A percentile compares a stretch with the other conserved stretches of the same genome.
Evolutionary conservation across 805 yeast species (phyloP).

Genomic region (Candida nanaspora): DNA sequence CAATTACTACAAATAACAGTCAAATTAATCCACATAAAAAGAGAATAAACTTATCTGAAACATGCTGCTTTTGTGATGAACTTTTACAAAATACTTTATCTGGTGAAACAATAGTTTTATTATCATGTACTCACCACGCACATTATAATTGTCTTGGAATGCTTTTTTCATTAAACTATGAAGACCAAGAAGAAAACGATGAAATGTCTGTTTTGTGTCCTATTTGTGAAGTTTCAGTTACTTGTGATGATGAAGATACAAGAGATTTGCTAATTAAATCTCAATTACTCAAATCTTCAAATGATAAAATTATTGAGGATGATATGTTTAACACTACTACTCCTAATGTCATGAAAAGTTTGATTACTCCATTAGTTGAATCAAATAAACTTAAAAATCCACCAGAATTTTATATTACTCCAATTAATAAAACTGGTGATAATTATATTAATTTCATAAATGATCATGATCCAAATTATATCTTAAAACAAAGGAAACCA

Average conservation of each 20-base stretch:
- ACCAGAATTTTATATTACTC: too few species aligned
- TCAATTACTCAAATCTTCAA: constrained; percentile 2
- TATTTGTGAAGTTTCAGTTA: constrained; percentile 8
- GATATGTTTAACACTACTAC: constrained; percentile 3
- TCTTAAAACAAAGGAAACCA: too few species aligned
- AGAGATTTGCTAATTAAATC: constrained; percentile 10
- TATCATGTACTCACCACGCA: constrained; percentile 35
- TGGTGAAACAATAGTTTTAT: constrained; percentile 35
- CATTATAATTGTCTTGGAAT: constrained; percentile 35
- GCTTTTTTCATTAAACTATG: not conserved
- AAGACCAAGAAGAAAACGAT: not conserved
- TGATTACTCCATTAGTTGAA: constrained; percentile 6
- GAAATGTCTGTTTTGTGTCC: constrained; percentile 10
- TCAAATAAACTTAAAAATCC: not conserved
- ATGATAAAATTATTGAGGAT: constrained; percentile 5
- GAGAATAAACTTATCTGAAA: constrained; percentile 19
- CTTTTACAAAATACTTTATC: constrained; percentile 28
- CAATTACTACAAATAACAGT: not conserved
- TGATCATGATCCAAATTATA: not conserved
- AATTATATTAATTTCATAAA: constrained; percentile 4
- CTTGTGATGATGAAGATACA: constrained; percentile 10
- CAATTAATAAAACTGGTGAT: constrained; percentile 16
- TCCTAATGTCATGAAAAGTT: not conserved
- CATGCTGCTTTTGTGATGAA: constrained; percentile 40
- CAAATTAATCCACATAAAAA: too few species aligned